phyloP scores from a whole-genome alignment of 148 eudicot species.

The Vaccinium darrowii region DNA sequence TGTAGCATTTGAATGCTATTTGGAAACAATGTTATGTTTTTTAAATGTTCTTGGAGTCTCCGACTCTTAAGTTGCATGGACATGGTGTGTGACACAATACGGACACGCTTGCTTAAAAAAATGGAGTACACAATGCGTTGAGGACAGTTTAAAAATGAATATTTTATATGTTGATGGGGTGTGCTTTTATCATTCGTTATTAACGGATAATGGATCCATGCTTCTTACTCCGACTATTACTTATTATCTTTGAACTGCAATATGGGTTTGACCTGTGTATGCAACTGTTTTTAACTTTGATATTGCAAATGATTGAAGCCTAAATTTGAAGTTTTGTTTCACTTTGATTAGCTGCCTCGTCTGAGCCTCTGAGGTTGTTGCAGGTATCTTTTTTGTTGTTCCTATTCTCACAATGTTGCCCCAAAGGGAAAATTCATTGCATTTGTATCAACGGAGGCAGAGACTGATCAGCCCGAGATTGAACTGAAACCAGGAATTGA shows the following conservation, averaged over 20 bases:
- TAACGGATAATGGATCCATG: background rate
- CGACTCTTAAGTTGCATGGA: background rate
- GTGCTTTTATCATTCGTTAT: background rate
- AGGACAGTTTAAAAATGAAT: background rate
- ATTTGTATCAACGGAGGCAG: constrained; percentile 95
- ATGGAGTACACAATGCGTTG: background rate
- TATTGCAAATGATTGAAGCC: background rate
- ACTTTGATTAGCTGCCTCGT: constrained; percentile 8
- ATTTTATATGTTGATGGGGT: background rate
- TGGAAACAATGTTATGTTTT: background rate
- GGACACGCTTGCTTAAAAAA: background rate
- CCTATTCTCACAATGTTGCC: constrained; percentile 91
- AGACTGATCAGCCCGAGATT: constrained; percentile 73
- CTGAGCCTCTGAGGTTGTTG: constrained; percentile 12
- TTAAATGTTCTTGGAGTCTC: background rate
- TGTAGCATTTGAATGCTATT: background rate
- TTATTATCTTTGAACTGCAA: background rate
- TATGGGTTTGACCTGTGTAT: background rate
- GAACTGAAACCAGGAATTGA: constrained; percentile 90
- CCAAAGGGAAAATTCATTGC: constrained; percentile 96
- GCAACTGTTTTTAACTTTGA: background rate
- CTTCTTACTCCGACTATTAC: background rate
- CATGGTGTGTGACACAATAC: background rate
- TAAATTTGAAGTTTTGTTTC: background rate
- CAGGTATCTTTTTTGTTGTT: constrained; percentile 96